A percentile compares a stretch with the other conserved stretches of the same genome.
phyloP scores from a whole-genome alignment of 805 yeast genomes.

The Ogataea salicorniae region DNA sequence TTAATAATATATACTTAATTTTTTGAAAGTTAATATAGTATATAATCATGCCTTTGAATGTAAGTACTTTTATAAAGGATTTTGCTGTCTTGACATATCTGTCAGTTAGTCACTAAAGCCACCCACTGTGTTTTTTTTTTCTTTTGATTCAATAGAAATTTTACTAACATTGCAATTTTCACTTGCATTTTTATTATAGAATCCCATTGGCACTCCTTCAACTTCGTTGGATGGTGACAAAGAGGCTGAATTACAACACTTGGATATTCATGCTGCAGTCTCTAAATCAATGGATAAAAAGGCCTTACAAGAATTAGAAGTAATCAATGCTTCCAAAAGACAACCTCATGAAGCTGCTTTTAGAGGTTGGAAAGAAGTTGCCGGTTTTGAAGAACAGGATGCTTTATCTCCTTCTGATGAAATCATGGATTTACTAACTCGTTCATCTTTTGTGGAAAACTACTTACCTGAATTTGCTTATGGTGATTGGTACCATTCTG shows the following conservation, averaged over 20 bases:
- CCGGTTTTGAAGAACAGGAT: conserved; percentile 76
- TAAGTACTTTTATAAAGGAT: too few relatives aligned
- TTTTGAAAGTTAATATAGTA: too few relatives aligned
- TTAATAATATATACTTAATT: not conserved
- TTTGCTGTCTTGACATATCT: too few relatives aligned
- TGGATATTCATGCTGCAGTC: conserved; percentile 25
- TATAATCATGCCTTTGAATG: too few relatives aligned
- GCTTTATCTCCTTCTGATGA: conserved; percentile 63
- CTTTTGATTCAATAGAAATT: too few relatives aligned
- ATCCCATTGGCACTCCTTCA: not conserved
- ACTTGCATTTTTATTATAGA: too few relatives aligned
- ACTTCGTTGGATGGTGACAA: not conserved
- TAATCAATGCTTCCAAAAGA: conserved; percentile 29
- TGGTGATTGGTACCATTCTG: conserved; percentile 96
- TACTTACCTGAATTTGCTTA: conserved; percentile 69
- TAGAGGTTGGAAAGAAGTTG: conserved; percentile 93
- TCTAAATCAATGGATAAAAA: conserved; percentile 23
- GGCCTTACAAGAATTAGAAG: conserved; percentile 13
- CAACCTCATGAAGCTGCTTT: conserved; percentile 58
- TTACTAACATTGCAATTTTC: too few relatives aligned
- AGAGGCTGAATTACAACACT: conserved; percentile 5
- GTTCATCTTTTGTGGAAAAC: conserved; percentile 69
- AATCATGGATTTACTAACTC: conserved; percentile 60
- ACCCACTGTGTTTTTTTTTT: too few relatives aligned
- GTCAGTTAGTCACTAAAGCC: too few relatives aligned